A percentile compares a stretch with the other conserved stretches of the same genome.
phyloP scores from a whole-genome alignment of 2,329 filamentous ascomycete genomes.

The Botrytis cinerea region DNA sequence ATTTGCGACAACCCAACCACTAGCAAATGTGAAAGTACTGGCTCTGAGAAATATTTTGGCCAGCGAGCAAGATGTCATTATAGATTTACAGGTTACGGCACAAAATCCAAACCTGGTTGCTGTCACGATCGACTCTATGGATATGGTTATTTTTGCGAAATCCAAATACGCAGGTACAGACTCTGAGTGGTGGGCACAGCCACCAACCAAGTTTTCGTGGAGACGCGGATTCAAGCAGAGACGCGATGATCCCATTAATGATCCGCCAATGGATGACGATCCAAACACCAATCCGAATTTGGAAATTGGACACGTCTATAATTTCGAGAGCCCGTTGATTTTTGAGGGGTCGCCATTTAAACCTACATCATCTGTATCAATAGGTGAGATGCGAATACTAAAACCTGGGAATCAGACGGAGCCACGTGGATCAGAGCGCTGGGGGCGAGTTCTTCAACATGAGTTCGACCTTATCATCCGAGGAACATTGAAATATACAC shows the following conservation, averaged over 20 bases:
- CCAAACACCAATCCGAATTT: constrained; percentile 74
- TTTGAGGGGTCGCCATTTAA: constrained; percentile 92
- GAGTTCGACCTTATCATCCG: constrained; percentile 92
- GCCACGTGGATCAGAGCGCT: constrained; percentile 76
- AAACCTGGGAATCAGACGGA: constrained; percentile 88
- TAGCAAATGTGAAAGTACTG: constrained; percentile 75
- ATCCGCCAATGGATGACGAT: constrained; percentile 56
- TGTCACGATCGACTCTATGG: constrained; percentile 81
- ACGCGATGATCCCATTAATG: constrained; percentile 40
- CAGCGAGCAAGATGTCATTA: constrained; percentile 91
- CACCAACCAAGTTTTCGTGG: constrained; percentile 37
- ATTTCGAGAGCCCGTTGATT: constrained; percentile 82
- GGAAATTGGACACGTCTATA: constrained; percentile 83
- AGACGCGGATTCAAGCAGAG: constrained; percentile 39
- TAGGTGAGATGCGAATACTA: constrained; percentile 78
- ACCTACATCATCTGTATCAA: constrained; percentile 68
- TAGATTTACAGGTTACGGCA: constrained; percentile 84
- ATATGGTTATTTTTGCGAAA: constrained; percentile 92
- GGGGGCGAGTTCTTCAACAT: constrained; percentile 87
- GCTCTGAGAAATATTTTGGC: constrained; percentile 88
- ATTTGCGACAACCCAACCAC: constrained; percentile 85
- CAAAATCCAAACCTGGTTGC: constrained; percentile 92
- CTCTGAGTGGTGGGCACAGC: constrained; percentile 54
- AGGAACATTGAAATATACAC: constrained; percentile 81
- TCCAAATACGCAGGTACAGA: constrained; percentile 81